Conservation (phyloP, 148 eudicot species). For the Rhododendron simsii region DNA sequence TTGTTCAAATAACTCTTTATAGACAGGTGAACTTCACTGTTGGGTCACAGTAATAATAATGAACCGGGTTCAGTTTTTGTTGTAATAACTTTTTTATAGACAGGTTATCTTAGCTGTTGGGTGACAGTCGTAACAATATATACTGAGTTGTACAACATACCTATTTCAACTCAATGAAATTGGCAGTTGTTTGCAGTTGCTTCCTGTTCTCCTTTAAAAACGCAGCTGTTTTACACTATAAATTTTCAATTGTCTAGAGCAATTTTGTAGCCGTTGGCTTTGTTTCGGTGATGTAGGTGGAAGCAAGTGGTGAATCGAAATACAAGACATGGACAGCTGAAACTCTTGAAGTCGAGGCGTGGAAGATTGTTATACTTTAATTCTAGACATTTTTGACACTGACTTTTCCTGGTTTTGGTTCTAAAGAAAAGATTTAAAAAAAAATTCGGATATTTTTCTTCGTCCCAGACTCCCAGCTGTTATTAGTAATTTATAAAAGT, state of each 20-base stretch:
- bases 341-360: not conserved
- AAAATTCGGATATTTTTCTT: too few relatives aligned
- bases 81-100: not conserved
- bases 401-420: too few relatives aligned
- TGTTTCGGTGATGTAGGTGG: not conserved
- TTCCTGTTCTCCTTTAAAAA: not conserved
- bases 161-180: not conserved
- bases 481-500: too few relatives aligned
- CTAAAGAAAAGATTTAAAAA: too few relatives aligned
- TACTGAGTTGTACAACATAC: not conserved
- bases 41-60: not conserved
- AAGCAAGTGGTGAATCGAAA: not conserved
- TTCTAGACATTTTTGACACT: too few relatives aligned
- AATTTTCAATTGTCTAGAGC: not conserved
- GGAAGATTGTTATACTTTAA: too few relatives aligned
- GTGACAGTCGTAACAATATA: not conserved
- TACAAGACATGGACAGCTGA: not conserved
- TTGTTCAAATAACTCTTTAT: not conserved
- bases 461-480: not conserved
- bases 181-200: not conserved
- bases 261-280: not conserved
- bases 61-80: not conserved
- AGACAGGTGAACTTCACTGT: not conserved
- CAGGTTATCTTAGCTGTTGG: not conserved
- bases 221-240: not conserved